Conservation (phyloP, 2,329 filamentous ascomycete species). For the Nemania abortiva region DNA sequence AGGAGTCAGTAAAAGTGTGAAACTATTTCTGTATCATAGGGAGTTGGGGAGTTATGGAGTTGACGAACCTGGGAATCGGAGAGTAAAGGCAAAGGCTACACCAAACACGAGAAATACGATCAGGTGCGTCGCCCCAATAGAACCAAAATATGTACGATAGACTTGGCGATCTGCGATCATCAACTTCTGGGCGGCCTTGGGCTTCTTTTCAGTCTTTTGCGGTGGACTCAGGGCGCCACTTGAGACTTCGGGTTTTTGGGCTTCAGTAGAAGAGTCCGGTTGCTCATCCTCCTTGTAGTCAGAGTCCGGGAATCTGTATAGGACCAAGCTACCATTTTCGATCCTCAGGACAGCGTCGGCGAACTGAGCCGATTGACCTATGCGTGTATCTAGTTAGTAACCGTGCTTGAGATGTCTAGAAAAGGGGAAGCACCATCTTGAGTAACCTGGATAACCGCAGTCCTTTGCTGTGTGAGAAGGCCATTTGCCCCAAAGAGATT, state of each 20-base stretch:
- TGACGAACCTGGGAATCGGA: conserved; percentile 40
- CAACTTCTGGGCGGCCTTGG: not conserved
- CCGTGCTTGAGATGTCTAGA: not conserved
- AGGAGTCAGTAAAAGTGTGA: not conserved
- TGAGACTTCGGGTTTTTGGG: not conserved
- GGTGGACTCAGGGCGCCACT: not conserved
- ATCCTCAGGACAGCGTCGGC: conserved; percentile 34
- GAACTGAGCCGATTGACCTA: conserved; percentile 30
- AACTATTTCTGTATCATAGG: not conserved
- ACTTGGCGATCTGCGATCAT: conserved; percentile 36
- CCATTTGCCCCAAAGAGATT: conserved; percentile 35
- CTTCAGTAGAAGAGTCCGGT: conserved; percentile 2
- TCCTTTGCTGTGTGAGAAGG: conserved; percentile 27
- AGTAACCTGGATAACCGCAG: conserved; percentile 42
- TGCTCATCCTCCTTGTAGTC: conserved; percentile 5
- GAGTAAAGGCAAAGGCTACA: conserved; percentile 35
- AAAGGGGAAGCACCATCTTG: conserved; percentile 39
- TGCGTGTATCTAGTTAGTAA: conserved; percentile 4
- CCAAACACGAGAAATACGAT: conserved; percentile 36
- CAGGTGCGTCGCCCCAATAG: conserved; percentile 36
- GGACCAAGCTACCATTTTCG: conserved; percentile 26
- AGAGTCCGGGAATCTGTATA: conserved; percentile 19
- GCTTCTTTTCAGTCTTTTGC: conserved; percentile 13
- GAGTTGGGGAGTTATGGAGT: not conserved
- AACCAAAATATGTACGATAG: conserved; percentile 40